Percentiles rank a stretch among this genome's conserved stretches.
These are phyloP conservation scores for Boletus tomentosulus DNA, from an alignment of 768 basidiomycete genomes.

Conservation along the genomic window DNA sequence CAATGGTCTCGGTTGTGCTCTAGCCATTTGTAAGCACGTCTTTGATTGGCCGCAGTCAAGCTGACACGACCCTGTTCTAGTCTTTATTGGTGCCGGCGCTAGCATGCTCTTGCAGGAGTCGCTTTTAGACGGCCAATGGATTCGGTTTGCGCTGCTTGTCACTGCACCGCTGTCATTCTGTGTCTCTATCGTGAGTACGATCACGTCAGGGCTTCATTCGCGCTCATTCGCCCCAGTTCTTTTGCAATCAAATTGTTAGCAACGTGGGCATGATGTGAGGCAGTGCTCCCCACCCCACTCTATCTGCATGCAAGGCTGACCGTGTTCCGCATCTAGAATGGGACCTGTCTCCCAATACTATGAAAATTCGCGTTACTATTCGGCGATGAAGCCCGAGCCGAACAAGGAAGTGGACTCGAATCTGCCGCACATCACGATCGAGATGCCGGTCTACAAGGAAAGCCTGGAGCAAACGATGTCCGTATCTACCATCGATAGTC, in stretches of 20 bases:
- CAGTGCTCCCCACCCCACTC: neutral
- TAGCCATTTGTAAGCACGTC: constrained; percentile 54
- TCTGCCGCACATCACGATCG: constrained; percentile 73
- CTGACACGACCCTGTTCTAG: constrained; percentile 33
- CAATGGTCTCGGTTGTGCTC: constrained; percentile 60
- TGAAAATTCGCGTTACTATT: constrained; percentile 82
- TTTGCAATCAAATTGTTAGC: constrained; percentile 63
- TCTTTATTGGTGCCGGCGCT: constrained; percentile 64
- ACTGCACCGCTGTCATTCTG: constrained; percentile 73
- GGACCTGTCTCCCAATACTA: constrained; percentile 85
- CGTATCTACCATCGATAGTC: constrained; percentile 24
- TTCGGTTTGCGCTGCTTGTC: constrained; percentile 60
- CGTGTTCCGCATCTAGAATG: constrained; percentile 38
- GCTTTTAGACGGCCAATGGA: constrained; percentile 57
- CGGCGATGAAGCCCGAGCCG: constrained; percentile 56
- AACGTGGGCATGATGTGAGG: constrained; percentile 63
- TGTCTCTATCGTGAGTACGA: constrained; percentile 58
- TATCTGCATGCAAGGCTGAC: neutral
- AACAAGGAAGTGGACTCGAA: constrained; percentile 60
- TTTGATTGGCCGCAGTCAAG: neutral
- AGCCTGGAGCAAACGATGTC: constrained; percentile 79
- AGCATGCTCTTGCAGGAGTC: constrained; percentile 61
- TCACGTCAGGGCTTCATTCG: neutral
- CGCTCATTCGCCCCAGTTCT: constrained; percentile 49
- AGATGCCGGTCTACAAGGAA: constrained; percentile 89